phyloP scores from a whole-genome alignment of 805 yeast species.

The Yarrowia sp. region DNA sequence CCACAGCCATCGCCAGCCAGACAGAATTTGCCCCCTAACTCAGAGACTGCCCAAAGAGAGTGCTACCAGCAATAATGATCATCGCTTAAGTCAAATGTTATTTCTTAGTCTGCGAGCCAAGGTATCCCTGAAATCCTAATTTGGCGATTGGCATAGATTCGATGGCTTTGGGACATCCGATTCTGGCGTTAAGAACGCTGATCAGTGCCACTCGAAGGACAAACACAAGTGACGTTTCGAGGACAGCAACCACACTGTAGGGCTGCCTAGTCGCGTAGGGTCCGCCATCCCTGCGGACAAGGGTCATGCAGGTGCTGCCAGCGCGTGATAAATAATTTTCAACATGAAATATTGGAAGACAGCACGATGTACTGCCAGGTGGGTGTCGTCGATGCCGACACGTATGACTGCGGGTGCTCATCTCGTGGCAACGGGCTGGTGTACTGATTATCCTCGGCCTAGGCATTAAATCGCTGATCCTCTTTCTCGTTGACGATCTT shows the following conservation, averaged over 20 bases:
- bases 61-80: conserved; percentile 7
- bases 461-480: conserved; percentile 1
- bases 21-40: conserved; percentile 2
- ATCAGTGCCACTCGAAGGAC: background rate
- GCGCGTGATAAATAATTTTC: background rate
- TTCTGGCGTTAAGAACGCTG: conserved; percentile 3
- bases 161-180: conserved; percentile 5
- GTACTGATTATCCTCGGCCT: conserved; percentile 9
- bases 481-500: background rate
- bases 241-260: conserved; percentile 1
- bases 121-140: background rate
- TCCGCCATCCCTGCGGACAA: background rate
- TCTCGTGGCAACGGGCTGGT: conserved; percentile 18
- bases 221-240: background rate
- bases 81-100: background rate
- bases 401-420: background rate
- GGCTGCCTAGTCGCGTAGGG: background rate
- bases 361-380: background rate
- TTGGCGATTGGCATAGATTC: background rate
- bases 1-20: background rate
- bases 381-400: too few relatives aligned
- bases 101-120: background rate
- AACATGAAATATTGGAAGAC: background rate
- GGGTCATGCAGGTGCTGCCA: background rate
- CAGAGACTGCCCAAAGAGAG: conserved; percentile 13